These are phyloP conservation scores for Rhinocladiella similis DNA, from an alignment of 2,329 filamentous ascomycete species.

Conservation along the genomic window DNA sequence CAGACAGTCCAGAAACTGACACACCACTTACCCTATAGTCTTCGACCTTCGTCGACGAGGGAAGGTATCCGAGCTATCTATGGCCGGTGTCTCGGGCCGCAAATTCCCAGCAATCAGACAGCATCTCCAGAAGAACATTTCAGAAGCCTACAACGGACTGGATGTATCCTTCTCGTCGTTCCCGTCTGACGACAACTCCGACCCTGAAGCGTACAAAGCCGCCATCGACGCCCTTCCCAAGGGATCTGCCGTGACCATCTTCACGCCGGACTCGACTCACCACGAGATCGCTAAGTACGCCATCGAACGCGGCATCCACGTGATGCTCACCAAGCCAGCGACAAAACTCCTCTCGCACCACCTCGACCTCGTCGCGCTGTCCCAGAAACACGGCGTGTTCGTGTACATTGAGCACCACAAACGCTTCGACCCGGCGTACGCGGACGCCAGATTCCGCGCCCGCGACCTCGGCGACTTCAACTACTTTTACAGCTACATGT, in stretches of 20 bases:
- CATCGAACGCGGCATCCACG: slow-evolving; percentile 83
- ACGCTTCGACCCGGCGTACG: slow-evolving; percentile 89
- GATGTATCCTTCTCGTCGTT: slow-evolving; percentile 85
- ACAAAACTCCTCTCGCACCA: slow-evolving; percentile 83
- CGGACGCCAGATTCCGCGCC: slow-evolving; percentile 68
- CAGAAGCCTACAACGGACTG: slow-evolving; percentile 80
- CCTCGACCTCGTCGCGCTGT: slow-evolving; percentile 70
- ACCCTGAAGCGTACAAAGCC: slow-evolving; percentile 81
- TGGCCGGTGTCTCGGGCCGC: slow-evolving; percentile 84
- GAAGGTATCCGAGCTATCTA: slow-evolving; percentile 81
- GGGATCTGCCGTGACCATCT: slow-evolving; percentile 91
- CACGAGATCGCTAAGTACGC: slow-evolving; percentile 91
- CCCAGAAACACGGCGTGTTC: slow-evolving; percentile 74
- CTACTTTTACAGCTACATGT: slow-evolving; percentile 98
- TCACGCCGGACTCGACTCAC: slow-evolving; percentile 91
- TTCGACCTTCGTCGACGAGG: slow-evolving; percentile 69
- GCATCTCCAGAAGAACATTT: slow-evolving; percentile 85
- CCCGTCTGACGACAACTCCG: slow-evolving; percentile 69
- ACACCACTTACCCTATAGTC: slow-evolving; percentile 48
- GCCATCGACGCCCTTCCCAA: slow-evolving; percentile 78
- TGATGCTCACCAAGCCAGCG: slow-evolving; percentile 91
- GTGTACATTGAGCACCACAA: slow-evolving; percentile 97
- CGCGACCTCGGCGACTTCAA: slow-evolving; percentile 89
- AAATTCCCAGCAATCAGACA: slow-evolving; percentile 93
- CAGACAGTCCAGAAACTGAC: too few species aligned